Percentiles rank a stretch among this genome's conserved stretches.
phyloP scores from a whole-genome alignment of 306 rosid genomes.

The Cucumis melo region DNA sequence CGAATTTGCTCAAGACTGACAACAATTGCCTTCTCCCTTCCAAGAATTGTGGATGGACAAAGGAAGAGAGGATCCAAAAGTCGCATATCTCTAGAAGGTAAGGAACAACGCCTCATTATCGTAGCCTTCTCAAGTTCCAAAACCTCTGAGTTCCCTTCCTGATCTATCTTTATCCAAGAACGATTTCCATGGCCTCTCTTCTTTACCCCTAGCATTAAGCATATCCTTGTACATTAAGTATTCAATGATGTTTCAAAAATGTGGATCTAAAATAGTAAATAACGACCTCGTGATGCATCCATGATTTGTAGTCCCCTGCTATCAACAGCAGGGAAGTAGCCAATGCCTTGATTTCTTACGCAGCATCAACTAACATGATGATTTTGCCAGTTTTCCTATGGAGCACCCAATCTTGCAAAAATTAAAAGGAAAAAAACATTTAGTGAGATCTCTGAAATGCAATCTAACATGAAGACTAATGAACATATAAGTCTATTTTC shows the following conservation, averaged over 20 bases:
- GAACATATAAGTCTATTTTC: background rate
- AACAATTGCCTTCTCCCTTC: conserved; percentile 89
- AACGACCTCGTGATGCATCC: background rate
- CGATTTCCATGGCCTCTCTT: conserved; percentile 89
- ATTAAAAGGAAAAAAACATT: background rate
- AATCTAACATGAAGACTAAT: background rate
- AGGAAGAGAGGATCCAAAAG: conserved; percentile 88
- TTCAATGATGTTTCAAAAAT: conserved; percentile 14
- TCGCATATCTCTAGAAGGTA: conserved; percentile 89
- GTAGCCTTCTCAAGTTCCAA: conserved; percentile 85
- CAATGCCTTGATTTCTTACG: background rate
- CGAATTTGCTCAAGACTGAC: conserved; percentile 92
- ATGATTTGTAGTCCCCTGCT: background rate
- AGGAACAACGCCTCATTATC: conserved; percentile 76
- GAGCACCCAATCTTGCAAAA: background rate
- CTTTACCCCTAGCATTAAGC: conserved; percentile 28
- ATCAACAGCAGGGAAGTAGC: background rate
- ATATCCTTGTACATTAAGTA: conserved; percentile 7
- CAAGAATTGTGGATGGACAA: conserved; percentile 72
- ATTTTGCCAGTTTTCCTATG: background rate
- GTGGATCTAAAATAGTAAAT: conserved; percentile 15
- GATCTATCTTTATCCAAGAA: conserved; percentile 82
- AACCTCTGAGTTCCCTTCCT: conserved; percentile 44
- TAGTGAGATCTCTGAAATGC: background rate
- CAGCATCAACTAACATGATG: background rate